Base-by-base conservation (phyloP, 176 grass and related monocot species). In the Hyparrhenia diplandra region DNA sequence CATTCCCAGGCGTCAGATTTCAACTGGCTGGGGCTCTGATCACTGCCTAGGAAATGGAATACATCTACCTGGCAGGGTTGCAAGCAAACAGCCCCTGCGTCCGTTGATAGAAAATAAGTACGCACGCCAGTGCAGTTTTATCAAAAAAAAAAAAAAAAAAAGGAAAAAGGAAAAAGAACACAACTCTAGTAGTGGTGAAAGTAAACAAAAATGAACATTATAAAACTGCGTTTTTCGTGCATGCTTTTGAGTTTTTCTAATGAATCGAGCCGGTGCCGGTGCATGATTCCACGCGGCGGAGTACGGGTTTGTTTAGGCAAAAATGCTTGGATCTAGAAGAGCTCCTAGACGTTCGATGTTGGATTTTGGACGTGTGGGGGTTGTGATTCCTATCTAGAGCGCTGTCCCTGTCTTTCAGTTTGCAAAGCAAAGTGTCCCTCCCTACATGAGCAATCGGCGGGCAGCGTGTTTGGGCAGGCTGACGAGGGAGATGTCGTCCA, bases 401-500 rank as follows among this genome's bases (percentile, higher is more conserved):
- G 43, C 43, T 46, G 43, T 12, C 43, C 43, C 43, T 4, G 43
- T 46, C 13, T 9, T 5, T 10, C 40, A 47, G 18, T 54, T 2
- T 54, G 49, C 49, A 54, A 54, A 54, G 18, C 20, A 57, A 23
- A 23, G 21, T 57, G 21, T 46, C 10, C 8, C n/a, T n/a, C n/a
- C n/a, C 79, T 77, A 84, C 82, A 76, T 10, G 28, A 63, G 28
- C 36, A 82, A 36, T 11, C 74, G 32, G 29, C 76, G 78, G 5
- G 67, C 66, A 1, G 41, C 10, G 46, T 2, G 66, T 52, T 58
- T 78, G 65, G 20, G 84, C 59, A 82, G 25, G 58, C 34, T 24
- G 65, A 93, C 46, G 34, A 90, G 85, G 23, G 73, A 69, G 37
- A 79, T 32, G 63, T 87, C 77, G 29, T 93, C 87, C 2, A 90